phyloP scores from a whole-genome alignment of 2,329 filamentous ascomycete species.

The Colletotrichum chrysophilum region DNA sequence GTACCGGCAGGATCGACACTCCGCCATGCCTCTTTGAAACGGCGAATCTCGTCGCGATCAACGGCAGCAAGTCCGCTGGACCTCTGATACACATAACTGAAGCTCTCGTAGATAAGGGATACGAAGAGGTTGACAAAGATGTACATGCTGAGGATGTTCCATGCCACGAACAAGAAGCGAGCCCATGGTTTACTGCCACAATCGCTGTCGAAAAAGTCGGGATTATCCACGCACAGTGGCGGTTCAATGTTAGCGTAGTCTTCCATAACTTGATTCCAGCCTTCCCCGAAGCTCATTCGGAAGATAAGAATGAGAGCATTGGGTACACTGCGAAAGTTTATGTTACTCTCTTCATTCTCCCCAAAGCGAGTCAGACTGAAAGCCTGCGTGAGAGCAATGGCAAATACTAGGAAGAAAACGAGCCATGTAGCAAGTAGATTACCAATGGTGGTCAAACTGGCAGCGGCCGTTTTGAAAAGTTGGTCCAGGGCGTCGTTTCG shows the following conservation, averaged over 20 bases:
- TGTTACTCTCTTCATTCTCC: constrained; percentile 71
- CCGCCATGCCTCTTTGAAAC: constrained; percentile 98
- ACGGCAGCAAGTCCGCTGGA: constrained; percentile 92
- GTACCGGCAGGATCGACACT: constrained; percentile 91
- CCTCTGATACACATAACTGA: constrained; percentile 98
- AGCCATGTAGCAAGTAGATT: constrained; percentile 97
- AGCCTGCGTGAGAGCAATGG: constrained; percentile 93
- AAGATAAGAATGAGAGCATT: constrained; percentile 94
- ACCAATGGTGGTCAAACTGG: constrained; percentile 86
- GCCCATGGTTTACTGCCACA: constrained; percentile 93
- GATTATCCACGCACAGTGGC: constrained; percentile 77
- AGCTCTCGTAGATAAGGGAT: constrained; percentile 98
- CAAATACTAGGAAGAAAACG: constrained; percentile 93
- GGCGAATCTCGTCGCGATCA: constrained; percentile 89
- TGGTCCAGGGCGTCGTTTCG: constrained; percentile 97
- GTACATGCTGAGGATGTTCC: constrained; percentile 99
- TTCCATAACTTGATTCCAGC: constrained; percentile 97
- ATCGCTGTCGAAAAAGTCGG: constrained; percentile 83
- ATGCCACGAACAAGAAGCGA: constrained; percentile 86
- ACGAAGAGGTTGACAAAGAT: constrained; percentile 99
- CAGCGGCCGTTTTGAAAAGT: constrained; percentile 97
- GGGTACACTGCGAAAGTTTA: constrained; percentile 93
- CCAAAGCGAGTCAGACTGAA: constrained; percentile 95
- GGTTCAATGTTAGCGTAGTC: constrained; percentile 83
- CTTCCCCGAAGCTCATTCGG: constrained; percentile 90